Percentiles rank a stretch among this genome's conserved stretches.
Conservation (phyloP, 2,329 filamentous ascomycete genomes). For the Westerdykella sp. region DNA sequence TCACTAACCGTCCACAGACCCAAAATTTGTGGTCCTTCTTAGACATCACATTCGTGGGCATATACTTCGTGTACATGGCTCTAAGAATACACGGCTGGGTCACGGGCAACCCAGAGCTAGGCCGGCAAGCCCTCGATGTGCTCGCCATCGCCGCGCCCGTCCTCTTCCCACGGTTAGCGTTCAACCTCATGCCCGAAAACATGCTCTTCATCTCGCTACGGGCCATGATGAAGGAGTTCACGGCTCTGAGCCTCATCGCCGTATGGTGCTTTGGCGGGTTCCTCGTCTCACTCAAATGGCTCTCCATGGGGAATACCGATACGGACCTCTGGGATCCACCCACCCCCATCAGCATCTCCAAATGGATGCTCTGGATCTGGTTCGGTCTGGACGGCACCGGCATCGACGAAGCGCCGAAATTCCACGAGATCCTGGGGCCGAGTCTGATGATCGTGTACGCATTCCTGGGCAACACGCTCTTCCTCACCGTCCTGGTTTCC, state of each 20-base stretch:
- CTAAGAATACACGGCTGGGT: conserved; percentile 61
- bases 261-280: conserved; percentile 83
- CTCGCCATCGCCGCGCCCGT: conserved; percentile 75
- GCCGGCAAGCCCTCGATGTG: conserved; percentile 67
- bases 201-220: conserved; percentile 74
- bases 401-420: conserved; percentile 55
- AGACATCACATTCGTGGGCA: conserved; percentile 68
- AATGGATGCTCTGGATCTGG: conserved; percentile 94
- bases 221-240: conserved; percentile 82
- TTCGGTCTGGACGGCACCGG: conserved; percentile 71
- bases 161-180: conserved; percentile 70
- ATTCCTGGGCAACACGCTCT: conserved; percentile 79
- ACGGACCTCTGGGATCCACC: conserved; percentile 40
- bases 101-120: conserved; percentile 43
- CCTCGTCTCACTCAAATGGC: conserved; percentile 71
- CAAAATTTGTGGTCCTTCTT: conserved; percentile 87
- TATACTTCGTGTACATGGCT: conserved; percentile 63
- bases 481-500: conserved; percentile 81
- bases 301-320: conserved; percentile 45
- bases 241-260: conserved; percentile 66
- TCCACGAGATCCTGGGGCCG: conserved; percentile 74
- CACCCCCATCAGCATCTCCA: conserved; percentile 63
- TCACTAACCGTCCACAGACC: conserved; percentile 39
- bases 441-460: conserved; percentile 76
- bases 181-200: conserved; percentile 77